Evolutionary conservation across 2,329 filamentous ascomycete species (phyloP).

Genomic region (Aspergillus pseudoterreus): DNA sequence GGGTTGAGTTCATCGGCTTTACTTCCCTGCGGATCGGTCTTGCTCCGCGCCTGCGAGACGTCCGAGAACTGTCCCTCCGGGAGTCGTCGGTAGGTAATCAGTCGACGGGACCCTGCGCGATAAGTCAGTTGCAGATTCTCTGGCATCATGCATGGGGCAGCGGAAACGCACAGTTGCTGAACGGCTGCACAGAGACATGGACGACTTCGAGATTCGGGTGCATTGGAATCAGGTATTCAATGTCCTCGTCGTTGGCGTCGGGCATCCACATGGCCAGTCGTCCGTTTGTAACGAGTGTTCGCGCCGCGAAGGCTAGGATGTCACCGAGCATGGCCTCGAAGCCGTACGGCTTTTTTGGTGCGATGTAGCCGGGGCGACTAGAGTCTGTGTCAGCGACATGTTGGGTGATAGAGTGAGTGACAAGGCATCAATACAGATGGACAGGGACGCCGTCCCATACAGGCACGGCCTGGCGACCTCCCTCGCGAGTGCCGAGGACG

Average conservation of each 20-base stretch:
- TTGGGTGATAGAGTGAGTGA: neutral
- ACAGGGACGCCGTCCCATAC: constrained; percentile 66
- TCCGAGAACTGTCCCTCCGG: constrained; percentile 50
- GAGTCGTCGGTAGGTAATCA: constrained; percentile 79
- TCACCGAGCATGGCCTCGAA: constrained; percentile 88
- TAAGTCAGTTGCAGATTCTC: neutral
- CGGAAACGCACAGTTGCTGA: constrained; percentile 71
- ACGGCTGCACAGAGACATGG: constrained; percentile 75
- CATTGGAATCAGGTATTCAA: constrained; percentile 70
- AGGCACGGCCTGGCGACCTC: constrained; percentile 49
- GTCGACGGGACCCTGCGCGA: constrained; percentile 70
- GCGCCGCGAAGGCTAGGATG: constrained; percentile 75
- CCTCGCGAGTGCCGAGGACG: constrained; percentile 74
- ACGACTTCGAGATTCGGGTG: constrained; percentile 73
- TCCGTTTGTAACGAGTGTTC: constrained; percentile 72
- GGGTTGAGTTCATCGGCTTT: constrained; percentile 65
- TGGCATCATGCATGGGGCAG: neutral
- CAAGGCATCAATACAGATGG: constrained; percentile 56
- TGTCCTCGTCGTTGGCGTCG: constrained; percentile 73
- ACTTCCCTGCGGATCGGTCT: constrained; percentile 35
- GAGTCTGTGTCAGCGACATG: constrained; percentile 5
- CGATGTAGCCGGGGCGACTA: constrained; percentile 67
- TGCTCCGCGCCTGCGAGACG: constrained; percentile 30
- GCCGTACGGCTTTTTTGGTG: constrained; percentile 87
- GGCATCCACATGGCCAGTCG: constrained; percentile 97